phyloP scores from a whole-genome alignment of 805 yeast species.

The Komagataella populi region DNA sequence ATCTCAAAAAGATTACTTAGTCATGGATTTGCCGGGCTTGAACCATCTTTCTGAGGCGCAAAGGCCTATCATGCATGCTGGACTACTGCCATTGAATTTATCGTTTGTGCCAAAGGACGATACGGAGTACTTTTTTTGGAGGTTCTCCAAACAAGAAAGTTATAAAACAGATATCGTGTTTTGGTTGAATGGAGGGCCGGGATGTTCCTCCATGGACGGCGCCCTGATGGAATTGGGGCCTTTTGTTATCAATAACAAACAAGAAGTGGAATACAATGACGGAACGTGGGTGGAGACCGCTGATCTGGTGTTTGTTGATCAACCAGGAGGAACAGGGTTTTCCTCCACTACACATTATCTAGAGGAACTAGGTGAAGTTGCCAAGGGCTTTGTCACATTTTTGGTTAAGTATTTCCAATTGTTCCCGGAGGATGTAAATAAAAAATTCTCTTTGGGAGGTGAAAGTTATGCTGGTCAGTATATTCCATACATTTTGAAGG shows the following conservation, averaged over 20 bases:
- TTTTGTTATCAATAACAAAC: constrained; percentile 38
- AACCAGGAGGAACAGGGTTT: constrained; percentile 91
- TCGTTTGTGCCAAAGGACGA: constrained; percentile 37
- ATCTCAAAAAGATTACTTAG: constrained; percentile 4
- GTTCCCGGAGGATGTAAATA: constrained; percentile 11
- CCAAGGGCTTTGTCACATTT: constrained; percentile 50
- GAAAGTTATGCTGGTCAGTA: constrained; percentile 97
- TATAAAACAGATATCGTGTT: constrained; percentile 29
- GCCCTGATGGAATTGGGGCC: constrained; percentile 92
- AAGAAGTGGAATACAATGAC: constrained; percentile 34
- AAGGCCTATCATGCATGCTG: constrained; percentile 47
- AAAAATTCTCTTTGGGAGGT: constrained; percentile 74
- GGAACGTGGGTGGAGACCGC: constrained; percentile 81
- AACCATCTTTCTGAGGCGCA: constrained; percentile 9
- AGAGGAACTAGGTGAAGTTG: constrained; percentile 40
- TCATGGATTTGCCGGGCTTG: constrained; percentile 14
- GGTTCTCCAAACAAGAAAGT: constrained; percentile 23
- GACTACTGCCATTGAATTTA: constrained; percentile 27
- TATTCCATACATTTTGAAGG: constrained; percentile 74
- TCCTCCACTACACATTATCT: constrained; percentile 48
- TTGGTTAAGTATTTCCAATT: constrained; percentile 35
- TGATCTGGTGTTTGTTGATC: constrained; percentile 80
- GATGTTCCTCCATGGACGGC: constrained; percentile 97
- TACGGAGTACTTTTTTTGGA: constrained; percentile 70
- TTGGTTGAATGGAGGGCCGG: constrained; percentile 98